Percentiles rank a stretch among this genome's conserved stretches.
Conservation (phyloP, 1,139 yeast species). For the Groenewaldozyma auringiensis region DNA sequence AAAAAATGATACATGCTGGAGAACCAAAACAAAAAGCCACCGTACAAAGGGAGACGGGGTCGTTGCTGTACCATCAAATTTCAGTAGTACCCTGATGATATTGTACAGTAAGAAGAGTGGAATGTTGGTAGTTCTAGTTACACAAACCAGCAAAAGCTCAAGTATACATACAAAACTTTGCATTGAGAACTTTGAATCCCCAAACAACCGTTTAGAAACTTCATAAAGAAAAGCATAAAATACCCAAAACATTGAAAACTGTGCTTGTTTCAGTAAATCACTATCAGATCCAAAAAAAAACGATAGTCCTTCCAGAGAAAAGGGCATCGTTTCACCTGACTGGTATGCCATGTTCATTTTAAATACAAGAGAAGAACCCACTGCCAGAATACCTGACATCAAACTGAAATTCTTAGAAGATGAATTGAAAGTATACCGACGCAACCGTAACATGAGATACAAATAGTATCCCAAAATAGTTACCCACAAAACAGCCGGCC, state of each 20-base stretch:
- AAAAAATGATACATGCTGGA: constrained; percentile 75
- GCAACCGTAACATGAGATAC: constrained; percentile 15
- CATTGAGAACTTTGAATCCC: constrained; percentile 21
- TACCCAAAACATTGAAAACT: constrained; percentile 25
- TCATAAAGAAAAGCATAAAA: constrained; percentile 24
- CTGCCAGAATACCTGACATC: constrained; percentile 35
- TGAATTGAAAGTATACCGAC: neutral
- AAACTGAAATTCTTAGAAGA: constrained; percentile 16
- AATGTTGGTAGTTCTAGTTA: constrained; percentile 58
- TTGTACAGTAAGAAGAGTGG: constrained; percentile 57
- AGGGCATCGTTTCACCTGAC: constrained; percentile 49
- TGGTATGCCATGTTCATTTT: constrained; percentile 49
- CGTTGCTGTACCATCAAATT: constrained; percentile 18
- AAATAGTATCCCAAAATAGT: constrained; percentile 40
- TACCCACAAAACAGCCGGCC: constrained; percentile 40
- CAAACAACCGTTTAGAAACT: constrained; percentile 18
- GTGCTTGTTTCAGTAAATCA: constrained; percentile 24
- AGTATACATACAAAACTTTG: constrained; percentile 41
- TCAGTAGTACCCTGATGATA: constrained; percentile 22
- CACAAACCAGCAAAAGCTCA: constrained; percentile 57
- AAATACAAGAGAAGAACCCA: constrained; percentile 45
- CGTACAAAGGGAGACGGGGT: constrained; percentile 8
- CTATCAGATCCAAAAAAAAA: constrained; percentile 12
- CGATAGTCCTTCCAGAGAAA: constrained; percentile 15
- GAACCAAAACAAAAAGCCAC: constrained; percentile 27